These are phyloP conservation scores for Avena insularis DNA, from an alignment of 176 grass and related monocot species.

Conservation along the genomic window DNA sequence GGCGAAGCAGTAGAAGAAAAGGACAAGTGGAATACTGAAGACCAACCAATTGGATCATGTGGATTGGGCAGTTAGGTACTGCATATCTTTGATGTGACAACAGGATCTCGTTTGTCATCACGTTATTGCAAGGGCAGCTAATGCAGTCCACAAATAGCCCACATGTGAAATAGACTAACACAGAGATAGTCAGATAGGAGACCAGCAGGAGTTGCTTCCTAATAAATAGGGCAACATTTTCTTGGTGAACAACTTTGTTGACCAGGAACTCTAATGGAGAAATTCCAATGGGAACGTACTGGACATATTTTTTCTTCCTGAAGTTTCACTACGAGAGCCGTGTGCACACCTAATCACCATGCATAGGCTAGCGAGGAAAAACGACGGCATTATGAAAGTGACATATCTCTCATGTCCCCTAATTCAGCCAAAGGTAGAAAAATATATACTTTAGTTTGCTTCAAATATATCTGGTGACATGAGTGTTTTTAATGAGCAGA, in stretches of 20 bases:
- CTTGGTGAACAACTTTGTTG: conserved; percentile 36
- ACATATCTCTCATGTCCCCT: not conserved
- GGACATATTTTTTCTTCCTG: conserved; percentile 33
- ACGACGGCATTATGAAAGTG: not conserved
- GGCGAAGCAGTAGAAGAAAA: not conserved
- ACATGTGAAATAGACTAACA: conserved; percentile 30
- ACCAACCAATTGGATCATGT: conserved; percentile 37
- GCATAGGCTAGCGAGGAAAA: not conserved
- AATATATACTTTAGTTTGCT: not conserved
- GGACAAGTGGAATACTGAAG: conserved; percentile 5
- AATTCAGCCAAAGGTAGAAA: not conserved
- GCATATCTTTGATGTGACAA: conserved; percentile 36
- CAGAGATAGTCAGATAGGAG: not conserved
- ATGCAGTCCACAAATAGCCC: not conserved
- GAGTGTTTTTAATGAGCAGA: not conserved
- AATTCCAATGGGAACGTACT: conserved; percentile 9
- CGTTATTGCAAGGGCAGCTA: conserved; percentile 28
- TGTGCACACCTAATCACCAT: not conserved
- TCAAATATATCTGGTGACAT: not conserved
- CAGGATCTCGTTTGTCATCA: conserved; percentile 6
- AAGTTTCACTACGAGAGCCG: conserved; percentile 20
- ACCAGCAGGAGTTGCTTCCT: conserved; percentile 1
- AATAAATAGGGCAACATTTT: conserved; percentile 12
- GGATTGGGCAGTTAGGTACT: conserved; percentile 31
- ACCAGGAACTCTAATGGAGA: conserved; percentile 26